A percentile compares a stretch with the other conserved stretches of the same genome.
phyloP scores from a whole-genome alignment of 805 yeast genomes.

The Pichia paraexigua region DNA sequence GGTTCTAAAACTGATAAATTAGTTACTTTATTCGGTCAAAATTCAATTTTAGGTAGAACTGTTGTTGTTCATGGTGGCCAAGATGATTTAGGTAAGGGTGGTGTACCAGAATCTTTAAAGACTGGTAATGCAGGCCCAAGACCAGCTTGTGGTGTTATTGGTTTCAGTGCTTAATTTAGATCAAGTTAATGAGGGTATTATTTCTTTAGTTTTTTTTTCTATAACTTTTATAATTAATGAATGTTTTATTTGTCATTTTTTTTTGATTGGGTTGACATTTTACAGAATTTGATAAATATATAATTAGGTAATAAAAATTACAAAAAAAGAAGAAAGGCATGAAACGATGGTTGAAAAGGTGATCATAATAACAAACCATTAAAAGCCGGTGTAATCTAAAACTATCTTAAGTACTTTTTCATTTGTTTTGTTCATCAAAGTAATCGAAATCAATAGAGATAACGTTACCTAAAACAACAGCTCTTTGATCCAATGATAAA shows the following conservation, averaged over 20 bases:
- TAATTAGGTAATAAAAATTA: too few species aligned
- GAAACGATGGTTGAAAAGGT: too few species aligned
- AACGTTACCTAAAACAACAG: background rate
- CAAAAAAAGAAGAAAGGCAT: too few species aligned
- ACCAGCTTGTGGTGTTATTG: slow-evolving; percentile 98
- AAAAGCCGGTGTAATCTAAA: too few species aligned
- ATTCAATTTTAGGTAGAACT: slow-evolving; percentile 90
- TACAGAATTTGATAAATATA: too few species aligned
- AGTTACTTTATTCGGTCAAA: slow-evolving; percentile 76
- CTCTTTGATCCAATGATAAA: background rate
- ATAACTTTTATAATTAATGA: too few species aligned
- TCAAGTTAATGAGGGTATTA: background rate
- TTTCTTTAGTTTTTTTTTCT: too few species aligned
- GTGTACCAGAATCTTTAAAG: slow-evolving; percentile 80
- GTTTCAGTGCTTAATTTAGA: slow-evolving; percentile 43
- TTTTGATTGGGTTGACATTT: too few species aligned
- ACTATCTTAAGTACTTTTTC: too few species aligned
- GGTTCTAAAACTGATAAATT: slow-evolving; percentile 74
- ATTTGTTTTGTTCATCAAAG: background rate
- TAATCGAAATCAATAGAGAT: background rate
- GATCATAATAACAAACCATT: too few species aligned
- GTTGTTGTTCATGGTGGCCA: slow-evolving; percentile 89
- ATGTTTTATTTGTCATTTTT: too few species aligned
- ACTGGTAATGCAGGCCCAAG: slow-evolving; percentile 98
- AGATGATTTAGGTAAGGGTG: slow-evolving; percentile 95